Evolutionary conservation across 257 asterid genomes (phyloP).

Genomic region (Solanum bulbocastanum): DNA sequence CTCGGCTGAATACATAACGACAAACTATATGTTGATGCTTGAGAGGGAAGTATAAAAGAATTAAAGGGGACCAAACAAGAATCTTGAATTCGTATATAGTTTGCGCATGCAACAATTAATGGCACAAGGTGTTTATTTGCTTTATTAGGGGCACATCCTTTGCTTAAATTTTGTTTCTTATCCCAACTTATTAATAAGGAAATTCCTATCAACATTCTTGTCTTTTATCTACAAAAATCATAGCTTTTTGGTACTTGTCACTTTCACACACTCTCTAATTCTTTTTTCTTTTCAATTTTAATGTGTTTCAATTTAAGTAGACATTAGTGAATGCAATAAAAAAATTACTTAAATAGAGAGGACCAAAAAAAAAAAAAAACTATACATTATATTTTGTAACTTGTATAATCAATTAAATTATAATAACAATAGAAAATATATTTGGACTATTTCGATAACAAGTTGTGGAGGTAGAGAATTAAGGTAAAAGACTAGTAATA

Average conservation of each 20-base stretch:
- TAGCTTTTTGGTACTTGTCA: slow-evolving; percentile 18
- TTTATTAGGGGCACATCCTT: slow-evolving; percentile 30
- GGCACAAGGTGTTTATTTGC: slow-evolving; percentile 38
- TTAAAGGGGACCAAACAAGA: slow-evolving; percentile 8
- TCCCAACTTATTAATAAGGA: slow-evolving; percentile 10
- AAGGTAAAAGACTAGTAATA: neutral
- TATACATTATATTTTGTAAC: neutral
- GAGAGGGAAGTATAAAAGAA: slow-evolving; percentile 17
- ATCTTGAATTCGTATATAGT: slow-evolving; percentile 12
- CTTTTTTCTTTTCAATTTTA: neutral
- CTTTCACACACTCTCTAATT: neutral
- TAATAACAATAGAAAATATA: neutral
- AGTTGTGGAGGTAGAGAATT: accelerated
- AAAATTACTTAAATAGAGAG: neutral
- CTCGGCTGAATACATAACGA: accelerated
- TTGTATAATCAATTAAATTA: neutral
- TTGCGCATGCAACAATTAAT: slow-evolving; percentile 76
- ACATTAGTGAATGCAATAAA: neutral
- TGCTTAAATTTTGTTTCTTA: slow-evolving; percentile 40
- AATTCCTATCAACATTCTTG: slow-evolving; percentile 11
- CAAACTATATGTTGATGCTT: slow-evolving; percentile 3
- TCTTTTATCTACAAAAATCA: slow-evolving; percentile 5
- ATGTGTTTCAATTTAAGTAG: neutral
- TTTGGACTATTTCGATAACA: neutral
- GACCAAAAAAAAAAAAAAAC: neutral